Evolutionary conservation across 164 flowering plant genomes (phyloP).

Genomic region (Euptelea pleiosperma): DNA sequence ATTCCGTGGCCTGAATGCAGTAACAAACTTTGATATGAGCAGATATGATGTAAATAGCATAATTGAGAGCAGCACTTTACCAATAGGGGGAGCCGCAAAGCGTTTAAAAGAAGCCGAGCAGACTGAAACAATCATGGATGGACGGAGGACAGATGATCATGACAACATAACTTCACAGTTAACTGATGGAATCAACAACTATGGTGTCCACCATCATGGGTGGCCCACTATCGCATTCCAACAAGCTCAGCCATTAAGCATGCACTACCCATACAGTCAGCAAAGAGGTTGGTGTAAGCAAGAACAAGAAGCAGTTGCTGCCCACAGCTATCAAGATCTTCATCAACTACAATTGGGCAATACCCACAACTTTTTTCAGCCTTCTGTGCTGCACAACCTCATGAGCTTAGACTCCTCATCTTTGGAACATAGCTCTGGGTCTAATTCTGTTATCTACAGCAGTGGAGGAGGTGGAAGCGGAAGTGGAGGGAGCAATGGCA

Average conservation of each 20-base stretch:
- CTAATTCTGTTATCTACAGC: constrained; percentile 41
- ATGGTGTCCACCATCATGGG: constrained; percentile 24
- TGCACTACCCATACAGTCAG: constrained; percentile 46
- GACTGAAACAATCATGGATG: constrained; percentile 33
- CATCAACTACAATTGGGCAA: constrained; percentile 53
- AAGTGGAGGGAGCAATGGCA: constrained; percentile 20
- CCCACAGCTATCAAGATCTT: constrained; percentile 25
- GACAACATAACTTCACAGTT: constrained; percentile 32
- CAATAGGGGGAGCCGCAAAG: constrained; percentile 79
- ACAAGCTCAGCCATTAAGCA: constrained; percentile 44
- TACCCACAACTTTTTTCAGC: constrained; percentile 65
- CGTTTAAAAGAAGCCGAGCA: constrained; percentile 66
- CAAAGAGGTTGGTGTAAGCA: constrained; percentile 72
- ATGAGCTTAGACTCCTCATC: constrained; percentile 56
- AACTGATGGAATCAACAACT: constrained; percentile 34
- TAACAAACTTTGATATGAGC: constrained; percentile 93
- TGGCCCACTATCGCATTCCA: constrained; percentile 64
- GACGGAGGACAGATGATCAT: constrained; percentile 24
- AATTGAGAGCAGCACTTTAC: constrained; percentile 71
- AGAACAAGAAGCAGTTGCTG: constrained; percentile 41
- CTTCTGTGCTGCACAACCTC: constrained; percentile 51
- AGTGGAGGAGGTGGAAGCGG: constrained; percentile 18
- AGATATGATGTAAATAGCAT: constrained; percentile 85
- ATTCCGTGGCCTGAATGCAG: constrained; percentile 87
- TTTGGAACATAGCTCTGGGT: constrained; percentile 56